These are phyloP conservation scores for Bathelium albidoporum DNA, from an alignment of 495 filamentous ascomycete species.

Conservation along the genomic window DNA sequence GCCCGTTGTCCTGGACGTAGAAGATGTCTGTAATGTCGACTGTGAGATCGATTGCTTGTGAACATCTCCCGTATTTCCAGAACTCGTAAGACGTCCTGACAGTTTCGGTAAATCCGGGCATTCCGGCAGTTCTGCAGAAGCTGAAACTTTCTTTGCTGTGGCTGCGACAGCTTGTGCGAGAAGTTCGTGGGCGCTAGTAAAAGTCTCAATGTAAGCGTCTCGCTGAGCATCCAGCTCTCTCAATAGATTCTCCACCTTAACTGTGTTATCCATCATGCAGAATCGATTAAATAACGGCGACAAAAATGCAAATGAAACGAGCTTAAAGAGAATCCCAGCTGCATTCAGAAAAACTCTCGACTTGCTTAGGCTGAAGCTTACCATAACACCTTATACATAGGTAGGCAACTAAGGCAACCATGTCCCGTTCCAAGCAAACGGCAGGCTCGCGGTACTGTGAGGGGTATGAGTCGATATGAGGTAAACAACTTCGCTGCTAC, in stretches of 20 bases:
- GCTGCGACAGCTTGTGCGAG: conserved; percentile 9
- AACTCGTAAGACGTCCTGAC: neutral
- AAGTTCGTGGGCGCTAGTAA: conserved; percentile 12
- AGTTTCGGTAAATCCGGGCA: neutral
- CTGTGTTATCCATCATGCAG: neutral
- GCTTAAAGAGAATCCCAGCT: neutral
- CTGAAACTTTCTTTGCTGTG: neutral
- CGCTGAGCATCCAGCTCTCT: conserved; percentile 14
- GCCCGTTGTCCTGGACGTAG: conserved; percentile 8
- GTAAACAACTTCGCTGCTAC: too few species aligned
- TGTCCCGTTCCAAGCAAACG: too few species aligned
- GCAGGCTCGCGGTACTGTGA: too few species aligned
- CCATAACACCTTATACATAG: neutral
- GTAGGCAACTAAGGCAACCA: too few species aligned
- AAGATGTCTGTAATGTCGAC: conserved; percentile 10
- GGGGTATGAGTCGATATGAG: too few species aligned
- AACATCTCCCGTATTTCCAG: neutral
- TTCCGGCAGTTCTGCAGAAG: neutral
- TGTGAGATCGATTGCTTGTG: neutral
- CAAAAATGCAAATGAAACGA: neutral
- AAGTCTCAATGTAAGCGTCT: conserved; percentile 14
- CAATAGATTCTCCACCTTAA: conserved; percentile 5
- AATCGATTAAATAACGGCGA: neutral
- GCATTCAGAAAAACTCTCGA: neutral
- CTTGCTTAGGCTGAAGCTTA: neutral